Base-by-base conservation (phyloP, 1,284 basidiomycete species). In the Cutaneotrichosporon mucoides region DNA sequence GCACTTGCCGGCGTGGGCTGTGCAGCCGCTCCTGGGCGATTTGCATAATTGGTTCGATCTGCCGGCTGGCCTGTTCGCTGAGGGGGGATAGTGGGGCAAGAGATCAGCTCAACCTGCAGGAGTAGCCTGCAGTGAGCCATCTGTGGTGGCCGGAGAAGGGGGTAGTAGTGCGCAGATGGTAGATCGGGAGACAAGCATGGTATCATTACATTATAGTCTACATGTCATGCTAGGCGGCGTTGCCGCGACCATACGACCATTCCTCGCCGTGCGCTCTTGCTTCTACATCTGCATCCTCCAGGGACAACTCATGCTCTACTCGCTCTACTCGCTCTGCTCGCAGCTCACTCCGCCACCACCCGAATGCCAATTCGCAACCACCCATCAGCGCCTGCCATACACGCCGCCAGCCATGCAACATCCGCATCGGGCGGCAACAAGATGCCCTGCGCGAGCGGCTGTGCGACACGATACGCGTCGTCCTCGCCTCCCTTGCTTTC, bases 361-460 rank as follows among this genome's bases (percentile, higher is more conserved):
- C 88, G 88, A 43, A 94, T 81, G 67, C 90, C 92, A 53, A 95
- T 82, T 68, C 88, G 88, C 34, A 96, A 82, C 94, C 94, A 98
- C 6, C 95, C 95, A 72, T 98, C 95, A 6, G 92, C 90, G 9
- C 92, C 92, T 10, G 87, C 84, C 76, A 97, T 81, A 67, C 90
- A 92, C 10, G 90, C 87, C 11, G 91, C 90, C 11, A 98, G 76
- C 94, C 94, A 98, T 1, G 88, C 91, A 71, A 98, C 83, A 71
- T 97, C 93, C 1, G 91, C 83, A 48, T 96, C 93, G 13, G 86
- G 80, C 0, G 95, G 95, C 3, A 89, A 79, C 2, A 85, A 77
- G n/a, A 98, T 86, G 4, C 95, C 95, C 73, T 97, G 93, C 13
- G 94, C 81, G 51, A 97, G 76, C 0, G 89, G 84, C 70, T 75